Percentiles rank a stretch among this genome's conserved stretches.
phyloP scores from a whole-genome alignment of 1,284 basidiomycete genomes.

The Puccinia novopanici region DNA sequence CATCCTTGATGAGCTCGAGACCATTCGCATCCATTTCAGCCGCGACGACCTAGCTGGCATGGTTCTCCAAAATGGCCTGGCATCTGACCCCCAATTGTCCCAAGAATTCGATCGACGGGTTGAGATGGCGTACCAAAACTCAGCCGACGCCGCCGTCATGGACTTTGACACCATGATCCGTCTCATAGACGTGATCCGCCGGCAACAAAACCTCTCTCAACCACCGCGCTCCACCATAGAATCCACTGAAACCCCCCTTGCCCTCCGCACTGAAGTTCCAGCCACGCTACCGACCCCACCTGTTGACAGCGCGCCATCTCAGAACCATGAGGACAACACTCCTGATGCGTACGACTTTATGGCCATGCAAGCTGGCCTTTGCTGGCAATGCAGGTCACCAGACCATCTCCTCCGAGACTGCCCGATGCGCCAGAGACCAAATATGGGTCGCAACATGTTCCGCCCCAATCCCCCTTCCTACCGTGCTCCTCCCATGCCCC shows the following conservation, averaged over 20 bases:
- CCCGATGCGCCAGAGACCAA: no score
- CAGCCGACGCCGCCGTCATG: not conserved
- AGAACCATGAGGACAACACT: no score
- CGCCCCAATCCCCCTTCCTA: no score
- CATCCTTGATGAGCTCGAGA: not conserved
- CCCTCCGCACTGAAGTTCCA: not conserved
- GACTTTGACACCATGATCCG: not conserved
- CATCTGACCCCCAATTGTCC: not conserved
- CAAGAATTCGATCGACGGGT: not conserved
- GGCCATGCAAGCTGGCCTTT: no score
- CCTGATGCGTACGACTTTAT: no score
- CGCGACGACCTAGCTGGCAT: not conserved
- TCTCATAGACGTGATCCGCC: not conserved
- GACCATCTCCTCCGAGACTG: no score
- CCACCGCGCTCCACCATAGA: no score
- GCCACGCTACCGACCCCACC: not conserved
- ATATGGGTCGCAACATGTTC: no score
- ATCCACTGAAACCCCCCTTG: not conserved
- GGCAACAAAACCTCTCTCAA: no score
- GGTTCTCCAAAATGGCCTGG: no score
- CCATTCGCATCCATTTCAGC: not conserved
- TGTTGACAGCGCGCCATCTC: not conserved
- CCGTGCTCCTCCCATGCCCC: no score
- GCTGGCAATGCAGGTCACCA: no score
- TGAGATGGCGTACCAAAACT: not conserved